Conservation (phyloP, 1,139 yeast species). For the Arxiozyma heterogenica region DNA sequence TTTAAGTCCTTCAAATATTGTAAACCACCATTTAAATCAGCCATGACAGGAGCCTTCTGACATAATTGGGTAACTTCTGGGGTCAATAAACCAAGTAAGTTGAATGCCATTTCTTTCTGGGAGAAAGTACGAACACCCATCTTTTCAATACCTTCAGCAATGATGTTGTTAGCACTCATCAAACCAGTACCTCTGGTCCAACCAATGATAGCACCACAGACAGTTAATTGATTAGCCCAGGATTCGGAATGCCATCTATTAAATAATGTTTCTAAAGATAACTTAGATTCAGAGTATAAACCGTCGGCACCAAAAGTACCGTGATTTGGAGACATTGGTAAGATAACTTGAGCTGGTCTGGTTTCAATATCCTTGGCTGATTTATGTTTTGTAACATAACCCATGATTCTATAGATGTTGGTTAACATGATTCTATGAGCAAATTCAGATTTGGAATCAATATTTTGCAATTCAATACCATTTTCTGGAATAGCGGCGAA, state of each 20-base stretch:
- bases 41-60: slow-evolving; percentile 91
- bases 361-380: slow-evolving; percentile 68
- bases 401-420: slow-evolving; percentile 83
- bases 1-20: slow-evolving; percentile 88
- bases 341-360: slow-evolving; percentile 94
- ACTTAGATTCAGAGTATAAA: slow-evolving; percentile 92
- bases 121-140: slow-evolving; percentile 96
- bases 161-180: slow-evolving; percentile 93
- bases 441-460: slow-evolving; percentile 91
- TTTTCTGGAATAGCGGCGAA: slow-evolving; percentile 98
- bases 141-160: slow-evolving; percentile 95
- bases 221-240: slow-evolving; percentile 88
- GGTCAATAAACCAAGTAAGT: slow-evolving; percentile 85
- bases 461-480: slow-evolving; percentile 87
- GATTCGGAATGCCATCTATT: slow-evolving; percentile 98
- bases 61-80: slow-evolving; percentile 79
- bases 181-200: slow-evolving; percentile 99
- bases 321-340: slow-evolving; percentile 96
- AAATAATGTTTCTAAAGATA: slow-evolving; percentile 88
- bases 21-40: slow-evolving; percentile 97
- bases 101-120: slow-evolving; percentile 98
- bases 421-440: slow-evolving; percentile 99
- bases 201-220: slow-evolving; percentile 97
- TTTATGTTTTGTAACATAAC: slow-evolving; percentile 81
- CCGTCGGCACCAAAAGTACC: slow-evolving; percentile 98